Conservation (phyloP, 1,284 basidiomycete genomes). For the Naganishia albida region DNA sequence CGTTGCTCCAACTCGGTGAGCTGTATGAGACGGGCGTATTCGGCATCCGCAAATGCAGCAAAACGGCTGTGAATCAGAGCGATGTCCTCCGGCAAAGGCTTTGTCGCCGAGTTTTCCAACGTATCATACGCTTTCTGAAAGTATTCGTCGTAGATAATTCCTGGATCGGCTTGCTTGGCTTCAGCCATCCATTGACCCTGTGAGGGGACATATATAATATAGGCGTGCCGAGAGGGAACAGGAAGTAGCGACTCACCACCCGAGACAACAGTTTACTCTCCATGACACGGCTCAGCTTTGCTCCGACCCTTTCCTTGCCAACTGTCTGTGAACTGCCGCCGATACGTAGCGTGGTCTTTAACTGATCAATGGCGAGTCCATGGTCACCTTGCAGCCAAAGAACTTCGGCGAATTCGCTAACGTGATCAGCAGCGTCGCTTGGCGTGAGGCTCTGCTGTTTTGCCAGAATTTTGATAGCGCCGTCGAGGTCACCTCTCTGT, state of each 20-base stretch:
- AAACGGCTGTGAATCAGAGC: constrained; percentile 76
- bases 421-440: constrained; percentile 58
- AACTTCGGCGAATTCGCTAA: constrained; percentile 83
- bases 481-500: constrained; percentile 68
- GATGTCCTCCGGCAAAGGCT: constrained; percentile 47
- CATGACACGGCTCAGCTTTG: not conserved
- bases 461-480: constrained; percentile 81
- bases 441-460: constrained; percentile 68
- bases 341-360: constrained; percentile 55
- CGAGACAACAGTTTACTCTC: constrained; percentile 52
- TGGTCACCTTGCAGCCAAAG: constrained; percentile 87
- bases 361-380: constrained; percentile 73
- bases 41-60: constrained; percentile 83
- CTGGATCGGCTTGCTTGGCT: constrained; percentile 72
- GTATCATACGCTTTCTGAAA: constrained; percentile 58
- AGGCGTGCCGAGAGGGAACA: not conserved
- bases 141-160: constrained; percentile 69
- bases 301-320: constrained; percentile 16
- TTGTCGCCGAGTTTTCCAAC: not conserved
- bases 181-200: constrained; percentile 87
- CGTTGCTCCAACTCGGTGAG: constrained; percentile 41
- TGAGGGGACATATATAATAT: not conserved
- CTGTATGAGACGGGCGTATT: constrained; percentile 62
- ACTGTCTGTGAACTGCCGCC: not conserved
- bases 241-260: constrained; percentile 57